These are phyloP conservation scores for Termitomyces bulborhizus DNA, from an alignment of 768 basidiomycete genomes.

Conservation along the genomic window DNA sequence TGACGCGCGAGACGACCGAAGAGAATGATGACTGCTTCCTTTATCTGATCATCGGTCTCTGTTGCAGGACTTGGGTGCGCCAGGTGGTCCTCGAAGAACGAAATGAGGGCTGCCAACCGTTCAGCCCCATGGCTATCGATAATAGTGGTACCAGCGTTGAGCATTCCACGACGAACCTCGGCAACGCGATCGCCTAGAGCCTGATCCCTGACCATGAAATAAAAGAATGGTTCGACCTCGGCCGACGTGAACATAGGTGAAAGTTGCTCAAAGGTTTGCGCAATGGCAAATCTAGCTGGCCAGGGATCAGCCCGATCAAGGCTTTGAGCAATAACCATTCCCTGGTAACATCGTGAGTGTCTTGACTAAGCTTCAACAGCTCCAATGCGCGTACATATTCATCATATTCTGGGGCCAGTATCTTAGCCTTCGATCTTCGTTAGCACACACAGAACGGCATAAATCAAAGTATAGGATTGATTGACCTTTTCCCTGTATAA, in stretches of 20 bases:
- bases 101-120: slow-evolving; percentile 67
- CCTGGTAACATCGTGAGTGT: slow-evolving; percentile 37
- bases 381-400: slow-evolving; percentile 59
- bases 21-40: slow-evolving; percentile 92
- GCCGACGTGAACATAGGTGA: slow-evolving; percentile 58
- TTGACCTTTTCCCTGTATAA: slow-evolving; percentile 81
- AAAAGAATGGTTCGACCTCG: slow-evolving; percentile 69
- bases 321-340: slow-evolving; percentile 87
- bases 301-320: slow-evolving; percentile 89
- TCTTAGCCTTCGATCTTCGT: slow-evolving; percentile 54
- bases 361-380: neutral
- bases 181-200: slow-evolving; percentile 82
- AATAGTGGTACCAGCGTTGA: slow-evolving; percentile 74
- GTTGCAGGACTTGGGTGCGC: slow-evolving; percentile 45
- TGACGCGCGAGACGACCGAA: slow-evolving; percentile 91
- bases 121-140: slow-evolving; percentile 80
- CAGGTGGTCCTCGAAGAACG: slow-evolving; percentile 77
- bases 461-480: neutral
- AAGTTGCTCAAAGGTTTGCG: slow-evolving; percentile 58
- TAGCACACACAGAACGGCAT: neutral
- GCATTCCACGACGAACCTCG: slow-evolving; percentile 82
- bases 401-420: slow-evolving; percentile 89
- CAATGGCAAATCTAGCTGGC: slow-evolving; percentile 73
- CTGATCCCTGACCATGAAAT: slow-evolving; percentile 79
- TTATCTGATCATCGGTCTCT: slow-evolving; percentile 80